phyloP scores from a whole-genome alignment of 495 filamentous ascomycete species.

The Hypoxylon lenormandii region DNA sequence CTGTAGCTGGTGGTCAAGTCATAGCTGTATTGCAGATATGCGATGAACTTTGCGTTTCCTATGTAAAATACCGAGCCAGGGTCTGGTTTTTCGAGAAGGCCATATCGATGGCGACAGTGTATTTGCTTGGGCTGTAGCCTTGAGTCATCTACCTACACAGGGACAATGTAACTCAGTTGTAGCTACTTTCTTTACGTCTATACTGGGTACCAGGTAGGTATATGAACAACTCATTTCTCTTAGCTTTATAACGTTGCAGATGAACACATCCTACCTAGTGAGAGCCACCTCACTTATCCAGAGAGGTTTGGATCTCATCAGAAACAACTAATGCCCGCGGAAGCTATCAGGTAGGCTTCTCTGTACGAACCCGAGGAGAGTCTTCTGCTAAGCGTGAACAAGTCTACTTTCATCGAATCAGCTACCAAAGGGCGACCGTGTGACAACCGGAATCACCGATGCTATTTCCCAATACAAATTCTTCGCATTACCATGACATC shows the following conservation, averaged over 20 bases:
- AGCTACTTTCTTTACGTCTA: slow-evolving; percentile 39
- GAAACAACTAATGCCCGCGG: slow-evolving; percentile 27
- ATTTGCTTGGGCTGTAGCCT: slow-evolving; percentile 54
- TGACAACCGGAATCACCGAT: no score
- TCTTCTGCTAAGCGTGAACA: no score
- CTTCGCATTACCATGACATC: no score
- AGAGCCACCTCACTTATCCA: slow-evolving; percentile 52
- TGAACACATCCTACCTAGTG: slow-evolving; percentile 49
- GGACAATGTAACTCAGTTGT: background rate
- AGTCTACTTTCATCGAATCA: no score
- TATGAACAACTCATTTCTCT: no score
- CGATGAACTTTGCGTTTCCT: background rate
- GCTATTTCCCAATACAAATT: no score
- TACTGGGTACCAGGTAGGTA: no score
- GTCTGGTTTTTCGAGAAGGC: slow-evolving; percentile 27
- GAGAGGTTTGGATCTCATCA: slow-evolving; percentile 40
- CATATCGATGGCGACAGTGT: slow-evolving; percentile 54
- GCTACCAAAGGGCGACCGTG: no score
- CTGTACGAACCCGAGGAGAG: no score
- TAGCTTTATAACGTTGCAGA: no score
- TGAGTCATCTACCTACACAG: slow-evolving; percentile 51
- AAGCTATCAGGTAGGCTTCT: no score
- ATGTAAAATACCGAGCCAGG: slow-evolving; percentile 16
- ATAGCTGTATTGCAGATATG: slow-evolving; percentile 37
- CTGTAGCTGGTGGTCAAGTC: slow-evolving; percentile 53